Evolutionary conservation across 2,329 filamentous ascomycete species (phyloP).

Genomic region (Endoconidiophora polonica): DNA sequence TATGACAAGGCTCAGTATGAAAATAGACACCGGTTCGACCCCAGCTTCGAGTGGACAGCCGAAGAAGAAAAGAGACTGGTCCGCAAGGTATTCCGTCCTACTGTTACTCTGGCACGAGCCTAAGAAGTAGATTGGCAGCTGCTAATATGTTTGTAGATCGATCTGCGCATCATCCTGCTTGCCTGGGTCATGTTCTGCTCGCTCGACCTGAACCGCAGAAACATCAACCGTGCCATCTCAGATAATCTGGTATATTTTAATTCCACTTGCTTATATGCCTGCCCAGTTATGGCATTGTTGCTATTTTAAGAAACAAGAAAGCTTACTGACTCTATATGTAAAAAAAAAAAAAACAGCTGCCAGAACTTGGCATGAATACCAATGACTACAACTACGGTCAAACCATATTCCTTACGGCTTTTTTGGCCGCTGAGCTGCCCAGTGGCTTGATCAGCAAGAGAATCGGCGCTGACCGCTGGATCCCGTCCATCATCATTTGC

Average conservation of each 20-base stretch:
- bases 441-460: conserved; percentile 34
- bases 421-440: conserved; percentile 31
- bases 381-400: conserved; percentile 30
- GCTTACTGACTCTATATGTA: background rate
- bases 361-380: conserved; percentile 25
- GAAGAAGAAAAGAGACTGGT: conserved; percentile 31
- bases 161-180: conserved; percentile 14
- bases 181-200: conserved; percentile 32
- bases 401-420: conserved; percentile 27
- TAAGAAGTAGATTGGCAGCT: background rate
- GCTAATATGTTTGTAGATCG: conserved; percentile 9
- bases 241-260: conserved; percentile 21
- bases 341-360: conserved; percentile 16
- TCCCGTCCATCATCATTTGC: conserved; percentile 24
- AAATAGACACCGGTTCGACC: conserved; percentile 43
- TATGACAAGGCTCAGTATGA: conserved; percentile 43
- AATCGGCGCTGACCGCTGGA: conserved; percentile 31
- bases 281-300: too few relatives aligned
- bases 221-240: conserved; percentile 28
- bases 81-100: conserved; percentile 17
- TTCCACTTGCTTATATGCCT: too few relatives aligned
- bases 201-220: conserved; percentile 29
- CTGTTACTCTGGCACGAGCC: background rate
- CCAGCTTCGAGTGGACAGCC: conserved; percentile 24
- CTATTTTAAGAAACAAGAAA: conserved; percentile 9